A percentile compares a stretch with the other conserved stretches of the same genome.
These are phyloP conservation scores for Carex arenaria DNA, from an alignment of 202 grass and related monocot species.

Conservation along the genomic window DNA sequence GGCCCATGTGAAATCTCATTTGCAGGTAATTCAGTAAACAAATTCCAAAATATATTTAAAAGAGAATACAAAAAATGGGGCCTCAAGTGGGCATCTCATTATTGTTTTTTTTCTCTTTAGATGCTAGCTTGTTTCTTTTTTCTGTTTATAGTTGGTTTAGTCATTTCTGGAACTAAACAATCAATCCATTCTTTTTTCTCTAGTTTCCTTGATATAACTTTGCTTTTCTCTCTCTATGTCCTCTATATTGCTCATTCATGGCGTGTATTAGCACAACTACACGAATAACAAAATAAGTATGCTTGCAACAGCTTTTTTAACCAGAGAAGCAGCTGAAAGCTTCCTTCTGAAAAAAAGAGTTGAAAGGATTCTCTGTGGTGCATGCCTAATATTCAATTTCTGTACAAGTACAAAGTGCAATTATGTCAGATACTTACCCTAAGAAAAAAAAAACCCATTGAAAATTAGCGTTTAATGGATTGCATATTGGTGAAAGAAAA, in stretches of 20 bases:
- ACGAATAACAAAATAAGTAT: conserved; percentile 2
- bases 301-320: conserved; percentile 15
- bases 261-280: conserved; percentile 3
- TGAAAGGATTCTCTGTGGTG: conserved; percentile 1
- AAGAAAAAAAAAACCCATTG: not conserved
- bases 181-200: not conserved
- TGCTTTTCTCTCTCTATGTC: not conserved
- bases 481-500: not conserved
- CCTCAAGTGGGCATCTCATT: not conserved
- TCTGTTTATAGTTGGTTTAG: conserved; percentile 4
- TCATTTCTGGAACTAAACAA: conserved; percentile 1
- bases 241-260: not conserved
- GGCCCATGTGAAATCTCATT: conserved; percentile 71
- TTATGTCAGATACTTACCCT: conserved; percentile 7
- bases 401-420: conserved; percentile 4
- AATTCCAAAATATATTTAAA: not conserved
- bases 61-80: not conserved
- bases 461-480: not conserved
- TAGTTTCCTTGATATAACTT: not conserved
- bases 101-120: conserved; percentile 20
- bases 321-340: conserved; percentile 12
- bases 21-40: conserved; percentile 38
- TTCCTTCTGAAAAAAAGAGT: conserved; percentile 10
- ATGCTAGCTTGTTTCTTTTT: conserved; percentile 12
- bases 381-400: conserved; percentile 2